Evolutionary conservation across 1,284 basidiomycete species (phyloP), one percentile per base, ranked within the genome.

Genomic region (Sporisorium iseilematis-ciliati): DNA sequence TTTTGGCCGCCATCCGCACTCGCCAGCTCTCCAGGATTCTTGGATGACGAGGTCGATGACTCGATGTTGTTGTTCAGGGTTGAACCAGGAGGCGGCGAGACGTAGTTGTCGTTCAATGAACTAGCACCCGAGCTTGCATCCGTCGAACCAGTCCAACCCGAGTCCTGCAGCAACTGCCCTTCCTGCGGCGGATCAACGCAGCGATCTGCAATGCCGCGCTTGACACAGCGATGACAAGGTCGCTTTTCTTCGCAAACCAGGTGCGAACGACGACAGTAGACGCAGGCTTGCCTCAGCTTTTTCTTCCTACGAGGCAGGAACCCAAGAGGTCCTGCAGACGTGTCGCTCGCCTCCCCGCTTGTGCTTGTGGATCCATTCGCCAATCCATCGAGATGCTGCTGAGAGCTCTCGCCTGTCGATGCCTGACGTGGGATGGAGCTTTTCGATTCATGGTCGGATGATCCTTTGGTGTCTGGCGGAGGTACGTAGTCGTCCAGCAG

Each of bases 231-330:
- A 42, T 61, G 62, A 50, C 72, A 75, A 2, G 72, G 72, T 14
- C 72, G 49, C 58, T 69, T 70, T 45, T 75, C 72, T 51, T 75
- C 72, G 57, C 72, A 75, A 4, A 75, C 72, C 35, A 75, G 57
- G 41, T 75, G 72, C 23, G 67, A 70, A 4, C 72, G 55, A 14
- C 72, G 62, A 25, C 72, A 75, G 50, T 75, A 75, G 41, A 75
- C 57, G 40, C 72, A 75, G 2, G 72, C 72, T n/a, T 75, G 67
- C 23, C 55, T 57, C 29, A 75, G 40, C 51, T 75, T 75, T 35
- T 68, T 73, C 63, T 67, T 75, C 20, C 72, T 51, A 5, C 60
- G 63, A 12, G 72, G 71, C 25, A 74, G 38, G 20, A 58, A 46
- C 0, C 56, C 56, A 4, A 56, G 21, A n/a, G 67, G 31, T 16